Conservation (phyloP, 106 monocot species). For the Acorus gramineus region DNA sequence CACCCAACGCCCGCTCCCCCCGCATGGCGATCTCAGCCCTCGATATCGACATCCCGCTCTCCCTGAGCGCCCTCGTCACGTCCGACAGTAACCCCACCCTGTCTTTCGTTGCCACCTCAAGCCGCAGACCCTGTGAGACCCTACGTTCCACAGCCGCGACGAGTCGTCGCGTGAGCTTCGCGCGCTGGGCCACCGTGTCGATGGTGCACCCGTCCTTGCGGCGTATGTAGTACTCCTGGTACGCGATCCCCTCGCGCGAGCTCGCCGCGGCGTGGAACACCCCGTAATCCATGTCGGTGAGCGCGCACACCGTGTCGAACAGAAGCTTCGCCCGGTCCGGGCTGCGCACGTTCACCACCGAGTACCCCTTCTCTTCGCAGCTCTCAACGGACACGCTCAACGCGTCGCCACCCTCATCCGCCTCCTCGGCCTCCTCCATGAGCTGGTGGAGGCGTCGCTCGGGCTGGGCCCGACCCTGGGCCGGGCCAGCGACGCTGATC, state of each 20-base stretch:
- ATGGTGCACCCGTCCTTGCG: slow-evolving; percentile 35
- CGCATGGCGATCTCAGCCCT: slow-evolving; percentile 30
- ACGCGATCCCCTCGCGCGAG: slow-evolving; percentile 5
- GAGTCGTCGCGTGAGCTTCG: slow-evolving; percentile 33
- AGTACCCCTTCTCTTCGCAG: slow-evolving; percentile 47
- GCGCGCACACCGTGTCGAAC: slow-evolving; percentile 62
- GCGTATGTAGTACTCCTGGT: slow-evolving; percentile 64
- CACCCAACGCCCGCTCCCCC: slow-evolving; percentile 29
- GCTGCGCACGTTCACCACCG: slow-evolving; percentile 47
- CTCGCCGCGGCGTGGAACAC: slow-evolving; percentile 57
- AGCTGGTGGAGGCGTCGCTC: slow-evolving; percentile 56
- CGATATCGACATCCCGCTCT: slow-evolving; percentile 45
- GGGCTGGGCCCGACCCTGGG: slow-evolving; percentile 18
- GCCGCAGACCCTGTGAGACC: slow-evolving; percentile 39
- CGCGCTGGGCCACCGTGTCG: slow-evolving; percentile 33
- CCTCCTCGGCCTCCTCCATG: slow-evolving; percentile 26
- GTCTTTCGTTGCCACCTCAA: slow-evolving; percentile 28
- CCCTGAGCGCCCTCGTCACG: slow-evolving; percentile 42
- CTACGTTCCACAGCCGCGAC: slow-evolving; percentile 57
- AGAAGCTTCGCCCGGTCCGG: slow-evolving; percentile 55
- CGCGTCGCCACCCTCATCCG: slow-evolving; percentile 7
- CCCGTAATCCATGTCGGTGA: slow-evolving; percentile 61
- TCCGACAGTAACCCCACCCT: slow-evolving; percentile 46
- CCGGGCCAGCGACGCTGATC: slow-evolving; percentile 18
- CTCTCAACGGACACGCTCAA: slow-evolving; percentile 31